Percentiles rank a stretch among this genome's conserved stretches.
Conservation (phyloP, 2,329 filamentous ascomycete species). For the Colletotrichum viniferum region DNA sequence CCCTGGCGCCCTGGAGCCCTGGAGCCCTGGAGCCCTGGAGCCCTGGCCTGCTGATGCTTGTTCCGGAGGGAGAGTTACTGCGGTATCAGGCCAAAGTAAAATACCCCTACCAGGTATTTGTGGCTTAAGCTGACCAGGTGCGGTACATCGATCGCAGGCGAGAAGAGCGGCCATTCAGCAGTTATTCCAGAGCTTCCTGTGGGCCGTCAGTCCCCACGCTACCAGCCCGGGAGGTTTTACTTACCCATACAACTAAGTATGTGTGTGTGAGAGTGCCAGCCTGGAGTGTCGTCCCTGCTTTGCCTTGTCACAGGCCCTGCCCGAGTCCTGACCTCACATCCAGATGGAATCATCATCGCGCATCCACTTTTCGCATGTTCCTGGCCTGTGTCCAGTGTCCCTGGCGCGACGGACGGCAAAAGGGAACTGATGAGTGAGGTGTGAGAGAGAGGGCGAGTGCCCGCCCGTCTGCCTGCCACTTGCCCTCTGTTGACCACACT, state of each 20-base stretch:
- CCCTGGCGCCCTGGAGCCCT: background rate
- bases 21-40: background rate
- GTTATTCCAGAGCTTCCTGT: too few relatives aligned
- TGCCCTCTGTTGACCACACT: background rate
- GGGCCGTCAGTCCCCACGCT: too few relatives aligned
- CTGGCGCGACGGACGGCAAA: background rate
- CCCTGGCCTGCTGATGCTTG: background rate
- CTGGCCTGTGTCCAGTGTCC: background rate
- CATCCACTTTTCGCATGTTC: background rate
- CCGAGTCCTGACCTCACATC: background rate
- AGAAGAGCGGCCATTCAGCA: too few relatives aligned
- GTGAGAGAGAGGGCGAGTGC: background rate
- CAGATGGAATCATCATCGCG: constrained; percentile 4
- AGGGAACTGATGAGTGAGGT: background rate
- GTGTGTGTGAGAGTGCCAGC: background rate
- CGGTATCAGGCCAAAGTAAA: too few relatives aligned
- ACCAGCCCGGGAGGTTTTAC: too few relatives aligned
- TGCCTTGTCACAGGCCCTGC: background rate
- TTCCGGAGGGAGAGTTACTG: background rate
- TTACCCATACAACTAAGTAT: too few relatives aligned
- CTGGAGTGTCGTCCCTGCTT: background rate
- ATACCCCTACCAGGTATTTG: too few relatives aligned
- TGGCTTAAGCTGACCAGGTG: too few relatives aligned
- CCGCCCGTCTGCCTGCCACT: background rate
- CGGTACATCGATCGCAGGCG: too few relatives aligned